Base-by-base conservation (phyloP, 352 stramenopile genomes). In the Phytopythium sindhum region DNA sequence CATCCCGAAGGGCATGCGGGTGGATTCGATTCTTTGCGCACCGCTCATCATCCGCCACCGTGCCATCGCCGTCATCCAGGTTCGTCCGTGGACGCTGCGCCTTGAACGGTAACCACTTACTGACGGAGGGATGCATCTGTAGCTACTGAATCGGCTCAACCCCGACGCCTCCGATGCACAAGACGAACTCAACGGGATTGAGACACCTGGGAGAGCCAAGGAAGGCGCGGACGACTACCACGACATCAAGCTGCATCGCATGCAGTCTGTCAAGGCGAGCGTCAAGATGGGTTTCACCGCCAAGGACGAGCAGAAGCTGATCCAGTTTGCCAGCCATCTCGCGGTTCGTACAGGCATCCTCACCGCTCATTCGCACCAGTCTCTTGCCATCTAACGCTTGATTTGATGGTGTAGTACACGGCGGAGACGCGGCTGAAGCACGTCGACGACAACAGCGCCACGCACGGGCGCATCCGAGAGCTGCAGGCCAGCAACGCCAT, bases 271-370 rank as follows among this genome's bases (percentile, higher is more conserved):
- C 11, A 74, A 73, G 48, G 47, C 65, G n/a, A 63, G 67, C 0
- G 56, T 63, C 14, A 65, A 63, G 26, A 66, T 66, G 23, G 81
- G 77, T 0, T 90, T 88, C 66, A 83, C 74, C 9, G 42, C 66
- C 26, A 88, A 88, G 53, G 81, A 90, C 60, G 81, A 90, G 37
- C 74, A 90, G 61, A 84, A 83, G 26, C 69, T 90, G 41, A 74
- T 90, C 57, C 75, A 84, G 59, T 84, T 90, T 28, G 73, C 73
- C n/a, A 86, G 68, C 47, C 77, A 88, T 58, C 66, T 84, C 29
- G 73, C 74, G 42, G 80, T 86, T 53, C 24, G 31, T 8, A 10
- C 0, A 15, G 21, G 8, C 10, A n/a, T 29, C 44, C 6, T 51
- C 44, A 17, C 23, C 14, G 2, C 10, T 58, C 52, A 28, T n/a